Evolutionary conservation across 441 rosid species (phyloP), one percentile per base, ranked within the genome.

Genomic region (Capsella rubella): DNA sequence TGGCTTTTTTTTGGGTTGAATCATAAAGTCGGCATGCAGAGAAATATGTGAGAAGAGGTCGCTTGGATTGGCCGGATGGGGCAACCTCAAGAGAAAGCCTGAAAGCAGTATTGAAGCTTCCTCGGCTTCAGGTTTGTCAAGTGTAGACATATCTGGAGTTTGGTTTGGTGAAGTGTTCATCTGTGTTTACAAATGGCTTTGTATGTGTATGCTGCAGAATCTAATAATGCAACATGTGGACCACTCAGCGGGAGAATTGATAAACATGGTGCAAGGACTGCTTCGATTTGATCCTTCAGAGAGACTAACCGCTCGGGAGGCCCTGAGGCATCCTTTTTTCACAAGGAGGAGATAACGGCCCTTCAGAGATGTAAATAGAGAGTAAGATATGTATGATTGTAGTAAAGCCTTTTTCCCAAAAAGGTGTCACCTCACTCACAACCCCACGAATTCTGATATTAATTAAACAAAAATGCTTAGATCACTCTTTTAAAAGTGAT

Each of bases 1-100:
- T 47, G 10, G 21, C 25, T 21, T 14, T 4, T 32, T 51, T 32
- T 67, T 50, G 80, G 35, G 14, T 29, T 37, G 39, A 18, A 31
- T 42, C 25, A 15, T 43, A 62, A 75, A 90, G 97, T 16, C 96
- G 91, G 10, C 91, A 89, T 72, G 86, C 87, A 0, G 97, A 89
- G 71, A 92, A 92, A 64, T 89, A 89, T 63, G 80, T 90, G 35
- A 84, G 94, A 78, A 86, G 92, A 79, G 96, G 96, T 73, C 82
- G 90, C 54, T 67, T 92, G 67, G 89, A 90, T 67, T 91, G 97
- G 97, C 97, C 97, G 9, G 93, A 85, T 75, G 96, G 97, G 56
- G 89, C 96, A 12, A 31, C 87, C 9, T 91, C 97, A 4, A 87
- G 92, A 69, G 95, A 89, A 0, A 91, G 97, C 61, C 86, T 91